Conservation (phyloP, 2,329 filamentous ascomycete species). For the Lecanicillium sp. region DNA sequence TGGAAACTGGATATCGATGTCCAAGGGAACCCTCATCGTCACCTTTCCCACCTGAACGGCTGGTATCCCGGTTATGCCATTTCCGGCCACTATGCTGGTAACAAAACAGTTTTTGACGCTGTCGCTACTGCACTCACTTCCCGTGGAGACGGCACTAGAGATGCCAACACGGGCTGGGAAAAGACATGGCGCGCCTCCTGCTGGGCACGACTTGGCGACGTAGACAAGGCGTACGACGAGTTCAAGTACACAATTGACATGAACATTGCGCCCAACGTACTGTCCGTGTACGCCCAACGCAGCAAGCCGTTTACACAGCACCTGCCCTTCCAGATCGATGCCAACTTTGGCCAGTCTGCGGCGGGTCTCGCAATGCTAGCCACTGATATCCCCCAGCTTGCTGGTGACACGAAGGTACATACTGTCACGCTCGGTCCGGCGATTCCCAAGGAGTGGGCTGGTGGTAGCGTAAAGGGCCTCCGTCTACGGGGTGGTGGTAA, state of each 20-base stretch:
- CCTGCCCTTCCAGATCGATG: slow-evolving; percentile 53
- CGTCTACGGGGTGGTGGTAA: slow-evolving; percentile 37
- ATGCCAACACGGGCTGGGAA: slow-evolving; percentile 51
- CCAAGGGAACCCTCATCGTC: slow-evolving; percentile 25
- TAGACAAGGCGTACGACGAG: slow-evolving; percentile 41
- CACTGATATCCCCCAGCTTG: slow-evolving; percentile 37
- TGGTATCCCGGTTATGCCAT: slow-evolving; percentile 51
- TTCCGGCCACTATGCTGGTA: slow-evolving; percentile 35
- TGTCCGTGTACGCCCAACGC: slow-evolving; percentile 41
- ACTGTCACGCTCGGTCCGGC: slow-evolving; percentile 41
- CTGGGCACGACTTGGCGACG: slow-evolving; percentile 50
- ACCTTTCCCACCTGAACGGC: slow-evolving; percentile 50
- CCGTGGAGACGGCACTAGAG: slow-evolving; percentile 41
- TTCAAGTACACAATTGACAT: slow-evolving; percentile 41
- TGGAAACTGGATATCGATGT: slow-evolving; percentile 30
- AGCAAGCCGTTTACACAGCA: slow-evolving; percentile 23
- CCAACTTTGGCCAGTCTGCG: slow-evolving; percentile 48
- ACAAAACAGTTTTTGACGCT: slow-evolving; percentile 38
- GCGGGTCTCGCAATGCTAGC: slow-evolving; percentile 46
- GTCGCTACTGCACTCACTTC: slow-evolving; percentile 39
- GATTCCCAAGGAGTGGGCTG: slow-evolving; percentile 38
- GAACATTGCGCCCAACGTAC: slow-evolving; percentile 45
- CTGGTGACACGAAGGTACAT: slow-evolving; percentile 20
- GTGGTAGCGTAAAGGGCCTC: slow-evolving; percentile 38
- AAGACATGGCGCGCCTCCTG: slow-evolving; percentile 53